These are phyloP conservation scores for Xylaria intraflava DNA, from an alignment of 495 filamentous ascomycete species.

Conservation along the genomic window DNA sequence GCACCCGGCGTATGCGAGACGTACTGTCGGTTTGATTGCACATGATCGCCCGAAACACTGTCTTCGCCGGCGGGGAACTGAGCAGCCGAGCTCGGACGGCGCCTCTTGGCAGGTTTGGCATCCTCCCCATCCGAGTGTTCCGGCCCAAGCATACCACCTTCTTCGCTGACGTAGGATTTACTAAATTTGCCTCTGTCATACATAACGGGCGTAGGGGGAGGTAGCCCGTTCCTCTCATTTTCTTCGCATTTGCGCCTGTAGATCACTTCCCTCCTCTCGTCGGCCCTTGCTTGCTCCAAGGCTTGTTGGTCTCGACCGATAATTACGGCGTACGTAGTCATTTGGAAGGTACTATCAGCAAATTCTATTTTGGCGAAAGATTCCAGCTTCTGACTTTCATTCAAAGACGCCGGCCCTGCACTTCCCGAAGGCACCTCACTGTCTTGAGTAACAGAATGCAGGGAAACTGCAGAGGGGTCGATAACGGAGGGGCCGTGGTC, in stretches of 20 bases:
- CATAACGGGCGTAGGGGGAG: constrained; percentile 32
- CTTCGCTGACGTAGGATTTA: constrained; percentile 48
- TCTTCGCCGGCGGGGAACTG: constrained; percentile 23
- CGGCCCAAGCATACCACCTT: constrained; percentile 47
- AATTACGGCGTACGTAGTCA: constrained; percentile 47
- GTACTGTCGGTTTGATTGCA: constrained; percentile 39
- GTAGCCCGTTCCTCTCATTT: constrained; percentile 32
- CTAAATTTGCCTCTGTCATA: constrained; percentile 39
- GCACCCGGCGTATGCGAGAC: constrained; percentile 45
- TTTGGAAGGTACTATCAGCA: constrained; percentile 45
- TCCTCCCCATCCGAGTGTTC: constrained; percentile 40
- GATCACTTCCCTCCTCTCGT: constrained; percentile 33
- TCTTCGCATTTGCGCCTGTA: constrained; percentile 34
- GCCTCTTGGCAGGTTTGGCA: constrained; percentile 33
- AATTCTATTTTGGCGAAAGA: constrained; percentile 48
- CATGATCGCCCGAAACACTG: constrained; percentile 24
- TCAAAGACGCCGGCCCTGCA: constrained; percentile 18
- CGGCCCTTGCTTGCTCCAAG: constrained; percentile 35
- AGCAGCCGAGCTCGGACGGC: constrained; percentile 23
- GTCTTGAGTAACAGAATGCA: constrained; percentile 26
- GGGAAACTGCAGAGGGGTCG: constrained; percentile 28
- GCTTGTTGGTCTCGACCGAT: constrained; percentile 45
- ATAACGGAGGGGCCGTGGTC: constrained; percentile 19
- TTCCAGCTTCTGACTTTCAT: constrained; percentile 33
- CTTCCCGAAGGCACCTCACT: constrained; percentile 18